A percentile compares a stretch with the other conserved stretches of the same genome.
Evolutionary conservation across 305 asterid genomes (phyloP).

Genomic region (Withania somnifera): DNA sequence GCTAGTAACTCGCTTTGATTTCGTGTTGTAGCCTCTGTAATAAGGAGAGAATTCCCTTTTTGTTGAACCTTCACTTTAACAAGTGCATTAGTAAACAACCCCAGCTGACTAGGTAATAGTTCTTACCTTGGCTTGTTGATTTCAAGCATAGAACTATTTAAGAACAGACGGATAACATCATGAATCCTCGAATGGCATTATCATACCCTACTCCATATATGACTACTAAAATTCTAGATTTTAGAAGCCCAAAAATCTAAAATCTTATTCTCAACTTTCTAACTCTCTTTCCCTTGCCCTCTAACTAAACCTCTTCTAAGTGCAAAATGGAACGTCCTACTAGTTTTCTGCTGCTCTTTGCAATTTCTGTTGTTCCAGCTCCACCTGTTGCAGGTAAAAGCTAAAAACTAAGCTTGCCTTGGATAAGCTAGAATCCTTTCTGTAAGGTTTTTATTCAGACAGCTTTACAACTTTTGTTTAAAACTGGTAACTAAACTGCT

Average conservation of each 20-base stretch:
- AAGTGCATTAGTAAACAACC: not conserved
- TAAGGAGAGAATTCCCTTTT: too few relatives aligned
- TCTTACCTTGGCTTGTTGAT: not conserved
- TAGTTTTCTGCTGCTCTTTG: not conserved
- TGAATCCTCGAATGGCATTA: not conserved
- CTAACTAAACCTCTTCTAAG: not conserved
- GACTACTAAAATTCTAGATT: not conserved
- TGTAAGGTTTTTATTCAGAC: not conserved
- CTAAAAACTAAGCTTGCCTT: not conserved
- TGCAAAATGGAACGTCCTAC: not conserved
- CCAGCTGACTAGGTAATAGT: not conserved
- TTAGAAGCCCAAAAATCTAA: not conserved
- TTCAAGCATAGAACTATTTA: not conserved
- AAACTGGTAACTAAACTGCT: not conserved
- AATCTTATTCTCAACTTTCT: not conserved
- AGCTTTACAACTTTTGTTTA: not conserved
- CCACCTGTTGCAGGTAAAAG: not conserved
- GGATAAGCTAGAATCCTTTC: not conserved
- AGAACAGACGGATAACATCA: not conserved
- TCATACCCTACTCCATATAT: not conserved
- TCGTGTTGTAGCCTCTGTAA: too few relatives aligned
- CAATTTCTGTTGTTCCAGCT: not conserved
- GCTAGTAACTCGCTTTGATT: too few relatives aligned
- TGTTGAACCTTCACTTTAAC: not conserved
- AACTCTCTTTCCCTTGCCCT: not conserved